A percentile compares a stretch with the other conserved stretches of the same genome.
Evolutionary conservation across 2,329 filamentous ascomycete species (phyloP).

Genomic region (Amylocarpus encephaloides): DNA sequence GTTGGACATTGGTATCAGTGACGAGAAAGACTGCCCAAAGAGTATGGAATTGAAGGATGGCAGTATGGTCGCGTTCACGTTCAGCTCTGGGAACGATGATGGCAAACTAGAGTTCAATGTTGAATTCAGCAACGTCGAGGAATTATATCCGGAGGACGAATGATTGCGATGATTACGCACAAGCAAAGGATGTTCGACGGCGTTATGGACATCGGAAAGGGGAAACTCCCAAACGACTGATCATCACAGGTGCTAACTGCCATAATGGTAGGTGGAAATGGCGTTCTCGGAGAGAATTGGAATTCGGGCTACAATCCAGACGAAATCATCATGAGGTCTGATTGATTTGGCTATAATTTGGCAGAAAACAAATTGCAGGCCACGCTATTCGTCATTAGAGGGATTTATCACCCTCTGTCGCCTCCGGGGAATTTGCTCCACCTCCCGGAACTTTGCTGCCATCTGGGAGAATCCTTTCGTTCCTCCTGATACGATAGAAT

Average conservation of each 20-base stretch:
- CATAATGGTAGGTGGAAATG: neutral
- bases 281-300: too few relatives aligned
- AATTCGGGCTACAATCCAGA: too few relatives aligned
- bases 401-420: neutral
- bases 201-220: neutral
- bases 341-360: too few relatives aligned
- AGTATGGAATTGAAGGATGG: constrained; percentile 36
- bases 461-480: constrained; percentile 35
- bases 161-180: neutral
- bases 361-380: too few relatives aligned
- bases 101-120: constrained; percentile 19
- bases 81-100: constrained; percentile 28
- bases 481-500: constrained; percentile 35
- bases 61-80: constrained; percentile 35
- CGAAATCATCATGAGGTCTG: too few relatives aligned
- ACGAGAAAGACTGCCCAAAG: constrained; percentile 31
- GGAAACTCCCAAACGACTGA: neutral
- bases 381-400: too few relatives aligned
- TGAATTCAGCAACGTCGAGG: constrained; percentile 19
- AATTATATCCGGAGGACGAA: constrained; percentile 21
- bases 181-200: neutral
- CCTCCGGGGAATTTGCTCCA: neutral
- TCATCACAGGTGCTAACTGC: neutral
- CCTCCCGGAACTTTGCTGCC: constrained; percentile 26
- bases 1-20: constrained; percentile 32